Base-by-base conservation (phyloP, 768 basidiomycete genomes). In the Pleurotus ostreatus region DNA sequence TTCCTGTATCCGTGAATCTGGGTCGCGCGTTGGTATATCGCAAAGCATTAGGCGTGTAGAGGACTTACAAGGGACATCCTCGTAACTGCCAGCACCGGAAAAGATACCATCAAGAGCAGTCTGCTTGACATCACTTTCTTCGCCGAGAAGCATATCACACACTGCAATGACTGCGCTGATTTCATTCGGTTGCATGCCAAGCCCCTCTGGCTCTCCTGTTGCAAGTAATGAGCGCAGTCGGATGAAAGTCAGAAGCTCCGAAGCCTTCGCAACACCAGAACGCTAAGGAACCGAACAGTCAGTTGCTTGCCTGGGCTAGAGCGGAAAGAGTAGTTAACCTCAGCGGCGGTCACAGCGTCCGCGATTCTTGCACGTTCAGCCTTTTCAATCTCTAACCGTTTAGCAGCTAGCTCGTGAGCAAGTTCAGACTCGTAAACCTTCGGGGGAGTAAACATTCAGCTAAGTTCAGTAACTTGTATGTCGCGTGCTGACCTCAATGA, bases 381-480 rank as follows among this genome's bases (percentile, higher is more conserved):
- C 60, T 77, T 80, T 54, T 85, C 84, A 20, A 74, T 73, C 62
- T 88, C 84, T 44, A 71, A 73, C 57, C 79, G 79, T 66, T 82
- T 84, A 46, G 66, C 63, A 11, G 80, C 73, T 22, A 82, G 63
- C 60, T 89, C 83, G 44, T 80, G 81, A 1, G 73, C 76, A 13
- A 81, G 62, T 59, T 89, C 88, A 1, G 79, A 72, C 70, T 92
- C 90, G 61, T 86, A 75, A 43, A 68, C 68, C 90, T 92, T 49
- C 22, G 22, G 52, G 45, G 26, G 23, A 51, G 60, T 37, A 34
- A 53, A 55, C 5, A 51, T 38, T 18, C 56, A n/a, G 40, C 47
- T 23, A 57, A 41, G 18, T 51, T 55, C 16, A 54, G 25, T 30
- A 7, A 39, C 34, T 26, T 34, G 22, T 12, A 20, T 40, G 25